Evolutionary conservation across 176 grass and related monocot genomes (phyloP).

Genomic region (Chloris gayana): DNA sequence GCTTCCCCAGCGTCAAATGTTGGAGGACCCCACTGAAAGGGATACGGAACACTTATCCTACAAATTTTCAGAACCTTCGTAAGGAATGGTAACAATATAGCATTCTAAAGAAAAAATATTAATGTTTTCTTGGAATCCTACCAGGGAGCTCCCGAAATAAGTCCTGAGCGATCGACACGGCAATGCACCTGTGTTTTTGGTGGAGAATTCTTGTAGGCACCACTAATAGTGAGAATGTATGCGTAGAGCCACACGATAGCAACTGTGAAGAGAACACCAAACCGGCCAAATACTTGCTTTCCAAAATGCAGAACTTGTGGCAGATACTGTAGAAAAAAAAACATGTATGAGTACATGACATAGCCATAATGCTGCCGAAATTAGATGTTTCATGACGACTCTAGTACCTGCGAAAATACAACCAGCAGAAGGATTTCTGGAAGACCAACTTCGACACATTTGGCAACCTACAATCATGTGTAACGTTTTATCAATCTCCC

Average conservation of each 20-base stretch:
- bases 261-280: conserved; percentile 79
- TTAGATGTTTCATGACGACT: conserved; percentile 16
- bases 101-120: background rate
- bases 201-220: conserved; percentile 69
- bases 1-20: conserved; percentile 94
- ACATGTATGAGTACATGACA: conserved; percentile 7
- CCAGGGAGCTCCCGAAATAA: conserved; percentile 85
- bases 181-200: conserved; percentile 87
- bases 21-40: conserved; percentile 95
- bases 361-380: background rate
- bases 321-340: conserved; percentile 61
- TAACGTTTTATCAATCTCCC: background rate
- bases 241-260: conserved; percentile 92
- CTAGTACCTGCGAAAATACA: conserved; percentile 75
- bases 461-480: conserved; percentile 65
- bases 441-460: conserved; percentile 94
- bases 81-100: background rate
- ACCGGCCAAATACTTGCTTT: conserved; percentile 60
- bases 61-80: conserved; percentile 12
- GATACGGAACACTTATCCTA: conserved; percentile 93
- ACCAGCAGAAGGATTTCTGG: conserved; percentile 76
- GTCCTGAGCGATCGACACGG: conserved; percentile 83
- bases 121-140: conserved; percentile 35
- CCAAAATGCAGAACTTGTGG: conserved; percentile 55
- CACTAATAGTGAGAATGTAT: conserved; percentile 83